A percentile compares a stretch with the other conserved stretches of the same genome.
Conservation (phyloP, 805 yeast species). For the Saccharomycopsis selenospora region DNA sequence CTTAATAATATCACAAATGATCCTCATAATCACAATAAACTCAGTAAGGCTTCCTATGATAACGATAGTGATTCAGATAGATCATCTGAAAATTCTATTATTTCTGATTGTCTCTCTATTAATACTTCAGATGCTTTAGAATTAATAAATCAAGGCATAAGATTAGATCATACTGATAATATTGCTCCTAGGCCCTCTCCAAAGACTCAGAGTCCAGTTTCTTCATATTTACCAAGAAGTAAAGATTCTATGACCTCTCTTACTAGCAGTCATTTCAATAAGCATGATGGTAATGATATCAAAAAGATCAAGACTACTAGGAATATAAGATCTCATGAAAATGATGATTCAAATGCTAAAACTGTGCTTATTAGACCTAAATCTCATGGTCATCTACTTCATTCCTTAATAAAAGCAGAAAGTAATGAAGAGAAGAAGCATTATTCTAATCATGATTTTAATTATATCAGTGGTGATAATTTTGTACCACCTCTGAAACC, state of each 20-base stretch:
- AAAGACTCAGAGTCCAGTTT: constrained; percentile 5
- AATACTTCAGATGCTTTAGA: constrained; percentile 19
- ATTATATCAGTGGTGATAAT: background rate
- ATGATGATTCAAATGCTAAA: background rate
- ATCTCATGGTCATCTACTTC: background rate
- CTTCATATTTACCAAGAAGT: constrained; percentile 1
- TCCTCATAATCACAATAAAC: background rate
- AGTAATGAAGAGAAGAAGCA: background rate
- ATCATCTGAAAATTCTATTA: background rate
- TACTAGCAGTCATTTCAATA: background rate
- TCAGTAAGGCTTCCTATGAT: constrained; percentile 3
- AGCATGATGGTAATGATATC: background rate
- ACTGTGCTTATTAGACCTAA: background rate
- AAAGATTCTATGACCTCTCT: background rate
- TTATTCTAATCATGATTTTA: background rate
- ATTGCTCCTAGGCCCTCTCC: constrained; percentile 17
- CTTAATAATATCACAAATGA: background rate
- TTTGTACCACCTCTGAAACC: background rate
- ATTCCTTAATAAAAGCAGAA: background rate
- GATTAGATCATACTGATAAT: constrained; percentile 15
- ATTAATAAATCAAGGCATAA: constrained; percentile 14
- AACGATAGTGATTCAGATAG: background rate
- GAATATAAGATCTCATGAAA: too few relatives aligned
- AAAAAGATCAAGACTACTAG: too few relatives aligned
- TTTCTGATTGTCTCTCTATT: constrained; percentile 13